A percentile compares a stretch with the other conserved stretches of the same genome.
phyloP scores from a whole-genome alignment of 495 filamentous ascomycete genomes.

The Bathelium albidoporum region DNA sequence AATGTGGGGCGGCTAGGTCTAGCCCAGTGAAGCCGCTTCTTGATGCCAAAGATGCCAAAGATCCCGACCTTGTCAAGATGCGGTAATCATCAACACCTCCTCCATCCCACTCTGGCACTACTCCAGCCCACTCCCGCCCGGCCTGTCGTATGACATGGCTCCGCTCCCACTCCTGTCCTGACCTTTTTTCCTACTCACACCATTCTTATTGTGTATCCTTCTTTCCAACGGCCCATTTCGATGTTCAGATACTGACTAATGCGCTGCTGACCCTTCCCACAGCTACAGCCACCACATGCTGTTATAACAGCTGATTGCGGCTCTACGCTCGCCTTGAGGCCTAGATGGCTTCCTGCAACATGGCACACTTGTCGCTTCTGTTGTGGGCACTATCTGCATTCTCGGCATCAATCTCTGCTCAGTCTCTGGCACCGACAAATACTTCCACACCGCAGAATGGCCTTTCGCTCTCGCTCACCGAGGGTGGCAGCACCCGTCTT shows the following conservation, averaged over 20 bases:
- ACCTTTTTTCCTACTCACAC: neutral
- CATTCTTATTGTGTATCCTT: neutral
- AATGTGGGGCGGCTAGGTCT: neutral
- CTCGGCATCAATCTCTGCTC: neutral
- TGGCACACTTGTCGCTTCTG: neutral
- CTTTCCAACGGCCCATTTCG: neutral
- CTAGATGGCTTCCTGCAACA: neutral
- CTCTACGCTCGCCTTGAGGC: neutral
- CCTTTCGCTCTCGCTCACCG: neutral
- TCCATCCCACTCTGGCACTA: neutral
- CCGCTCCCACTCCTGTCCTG: neutral
- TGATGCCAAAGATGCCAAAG: neutral
- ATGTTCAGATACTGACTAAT: neutral
- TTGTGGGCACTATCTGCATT: neutral
- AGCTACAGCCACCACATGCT: neutral
- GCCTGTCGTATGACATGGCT: neutral
- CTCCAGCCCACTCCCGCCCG: neutral
- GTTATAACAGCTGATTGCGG: neutral
- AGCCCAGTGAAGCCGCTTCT: neutral
- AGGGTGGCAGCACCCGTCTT: neutral
- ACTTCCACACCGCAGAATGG: neutral
- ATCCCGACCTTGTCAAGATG: neutral
- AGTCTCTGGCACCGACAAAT: neutral
- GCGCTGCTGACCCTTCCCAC: neutral
- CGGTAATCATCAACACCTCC: neutral